Conservation (phyloP, 73 alveolate species). For the Paramecium sexaurelia region DNA sequence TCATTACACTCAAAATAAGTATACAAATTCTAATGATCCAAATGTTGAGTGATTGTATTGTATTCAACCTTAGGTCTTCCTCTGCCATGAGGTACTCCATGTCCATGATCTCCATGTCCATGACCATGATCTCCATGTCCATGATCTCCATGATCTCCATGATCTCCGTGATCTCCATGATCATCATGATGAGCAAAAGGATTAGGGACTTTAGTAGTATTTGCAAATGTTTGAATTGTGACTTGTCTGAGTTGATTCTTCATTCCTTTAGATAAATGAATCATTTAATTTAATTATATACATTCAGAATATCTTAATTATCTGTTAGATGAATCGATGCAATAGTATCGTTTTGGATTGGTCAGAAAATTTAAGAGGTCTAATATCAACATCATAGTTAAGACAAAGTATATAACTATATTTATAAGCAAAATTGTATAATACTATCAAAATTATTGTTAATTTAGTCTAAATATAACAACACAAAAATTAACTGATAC, state of each 20-base stretch:
- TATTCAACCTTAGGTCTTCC: slow-evolving; percentile 35
- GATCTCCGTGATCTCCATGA: slow-evolving; percentile 32
- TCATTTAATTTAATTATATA: slow-evolving; percentile 13
- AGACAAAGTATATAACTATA: background rate
- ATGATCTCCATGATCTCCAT: background rate
- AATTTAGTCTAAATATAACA: background rate
- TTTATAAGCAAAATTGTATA: background rate
- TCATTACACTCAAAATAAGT: slow-evolving; percentile 40
- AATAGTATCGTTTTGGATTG: background rate
- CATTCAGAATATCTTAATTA: slow-evolving; percentile 2
- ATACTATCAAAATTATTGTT: background rate
- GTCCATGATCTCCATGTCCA: slow-evolving; percentile 41
- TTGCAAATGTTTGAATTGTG: slow-evolving; percentile 1
- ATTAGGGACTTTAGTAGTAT: slow-evolving; percentile 35
- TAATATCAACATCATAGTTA: background rate
- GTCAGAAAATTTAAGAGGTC: background rate
- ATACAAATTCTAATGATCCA: slow-evolving; percentile 10
- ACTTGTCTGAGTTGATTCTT: background rate
- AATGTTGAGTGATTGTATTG: slow-evolving; percentile 23
- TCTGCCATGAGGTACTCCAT: background rate
- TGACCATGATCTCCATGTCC: slow-evolving; percentile 48
- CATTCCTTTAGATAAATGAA: slow-evolving; percentile 15
- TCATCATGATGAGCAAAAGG: slow-evolving; percentile 39
- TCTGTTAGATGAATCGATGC: slow-evolving; percentile 8
- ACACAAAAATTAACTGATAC: background rate